A percentile compares a stretch with the other conserved stretches of the same genome.
Conservation (phyloP, 2,329 filamentous ascomycete genomes). For the Leptodontidium sp. region DNA sequence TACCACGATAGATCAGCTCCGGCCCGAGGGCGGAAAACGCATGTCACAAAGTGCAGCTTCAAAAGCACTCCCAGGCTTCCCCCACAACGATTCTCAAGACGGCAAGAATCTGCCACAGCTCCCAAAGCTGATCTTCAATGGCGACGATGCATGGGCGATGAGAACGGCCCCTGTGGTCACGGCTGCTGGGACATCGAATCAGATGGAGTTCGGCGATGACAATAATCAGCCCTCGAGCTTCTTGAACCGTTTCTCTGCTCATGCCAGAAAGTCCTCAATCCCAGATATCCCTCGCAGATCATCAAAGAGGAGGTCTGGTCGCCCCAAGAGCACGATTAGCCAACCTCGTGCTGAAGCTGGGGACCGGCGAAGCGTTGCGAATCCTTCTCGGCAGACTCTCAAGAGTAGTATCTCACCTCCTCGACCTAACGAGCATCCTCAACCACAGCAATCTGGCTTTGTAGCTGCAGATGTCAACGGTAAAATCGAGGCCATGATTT, state of each 20-base stretch:
- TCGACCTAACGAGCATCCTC: not conserved
- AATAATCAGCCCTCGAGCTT: constrained; percentile 12
- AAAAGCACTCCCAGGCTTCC: constrained; percentile 17
- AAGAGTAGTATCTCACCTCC: constrained; percentile 20
- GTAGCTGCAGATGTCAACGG: constrained; percentile 26
- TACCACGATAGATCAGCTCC: constrained; percentile 32
- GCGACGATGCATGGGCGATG: constrained; percentile 36
- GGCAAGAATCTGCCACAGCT: constrained; percentile 34
- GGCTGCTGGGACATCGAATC: constrained; percentile 25
- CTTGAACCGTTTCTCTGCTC: constrained; percentile 5
- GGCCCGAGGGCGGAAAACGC: constrained; percentile 29
- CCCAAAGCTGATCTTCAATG: constrained; percentile 32
- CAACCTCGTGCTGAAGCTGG: constrained; percentile 10
- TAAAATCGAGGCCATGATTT: constrained; percentile 34
- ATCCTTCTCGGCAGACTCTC: constrained; percentile 4
- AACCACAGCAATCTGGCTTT: constrained; percentile 6
- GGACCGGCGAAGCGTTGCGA: constrained; percentile 7
- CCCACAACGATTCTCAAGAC: constrained; percentile 6
- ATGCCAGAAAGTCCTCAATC: constrained; percentile 32
- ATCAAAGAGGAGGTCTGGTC: constrained; percentile 35
- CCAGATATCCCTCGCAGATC: constrained; percentile 40
- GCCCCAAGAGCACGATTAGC: constrained; percentile 18
- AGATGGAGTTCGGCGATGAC: constrained; percentile 21
- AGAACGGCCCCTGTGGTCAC: constrained; percentile 31
- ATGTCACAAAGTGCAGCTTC: constrained; percentile 28